Evolutionary conservation across 2,329 filamentous ascomycete species (phyloP), one percentile per base, ranked within the genome.

Genomic region (Fusarium cyanostomum): DNA sequence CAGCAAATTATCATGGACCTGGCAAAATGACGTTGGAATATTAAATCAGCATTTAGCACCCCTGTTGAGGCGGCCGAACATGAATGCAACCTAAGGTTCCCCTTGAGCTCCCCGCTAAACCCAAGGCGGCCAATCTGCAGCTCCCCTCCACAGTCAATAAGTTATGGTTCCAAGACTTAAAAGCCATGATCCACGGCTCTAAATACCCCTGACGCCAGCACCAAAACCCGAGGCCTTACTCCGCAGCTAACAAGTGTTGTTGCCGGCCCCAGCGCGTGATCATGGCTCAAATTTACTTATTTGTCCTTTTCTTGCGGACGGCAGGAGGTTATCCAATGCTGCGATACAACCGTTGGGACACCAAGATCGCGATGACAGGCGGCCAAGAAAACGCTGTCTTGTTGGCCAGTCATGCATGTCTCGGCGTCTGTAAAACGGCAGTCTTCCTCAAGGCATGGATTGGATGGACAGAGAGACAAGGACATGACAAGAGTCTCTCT

Each of bases 211-310:
- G 54, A 66, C 54, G 50, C 63, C 66, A 59, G 38, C 15, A 52
- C 49, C 15, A 51, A 34, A 59, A 44, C 64, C 54, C 53, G 33
- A 54, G 45, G 42, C 42, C 43, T 59, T 44, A 62, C 52, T 62
- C 66, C 51, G 61, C 56, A 52, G 27, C 48, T 50, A 59, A 42
- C 35, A 35, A 52, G 31, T 41, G 52, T 31, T 53, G 52, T 38
- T 52, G 37, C 42, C 41, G 53, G 45, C 44, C 52, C 55, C 52
- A 34, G 62, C 33, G 34, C 50, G 50, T 44, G 46, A 68, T 56
- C 52, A 64, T 52, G 61, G 63, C 60, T 65, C 51, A 61, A 67
- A 57, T 64, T 64, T 67, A 52, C 54, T 50, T 56, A n/a, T 52
- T 45, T 26, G 49, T 44, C 11, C 31, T 51, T 57, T 65, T 21